Base-by-base conservation (phyloP, 225 moss, liverwort and hornwort species). In the Antitrichia curtipendula region DNA sequence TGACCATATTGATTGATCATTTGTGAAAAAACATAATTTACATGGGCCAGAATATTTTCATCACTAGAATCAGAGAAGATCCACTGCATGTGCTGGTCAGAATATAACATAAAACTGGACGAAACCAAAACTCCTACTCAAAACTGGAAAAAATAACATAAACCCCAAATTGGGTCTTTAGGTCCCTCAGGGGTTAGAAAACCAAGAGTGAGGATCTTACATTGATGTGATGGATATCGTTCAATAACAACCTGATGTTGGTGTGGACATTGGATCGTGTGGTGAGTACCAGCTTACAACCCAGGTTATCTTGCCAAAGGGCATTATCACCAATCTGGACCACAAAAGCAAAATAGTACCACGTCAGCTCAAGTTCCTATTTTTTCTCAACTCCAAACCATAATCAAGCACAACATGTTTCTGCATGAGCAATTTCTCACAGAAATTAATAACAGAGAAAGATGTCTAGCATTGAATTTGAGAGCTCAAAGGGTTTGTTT, bases 251-350 rank as follows among this genome's bases (percentile, higher is more conserved):
- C 38, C 65, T 93, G 89, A 93, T 84, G 63, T 90, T 80, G 79
- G 90, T 89, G 87, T 94, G 94, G 80, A 92, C 65, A 66, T 76
- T 91, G 75, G 90, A 92, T 71, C 91, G 88, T 45, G 94, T 94
- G 47, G 94, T 90, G 82, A 94, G 80, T 34, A 91, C 91, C 81
- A 94, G 75, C 85, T 88, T 94, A 34, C 91, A 85, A 54, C 92
- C 92, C 59, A 89, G 41, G 62, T 87, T 80, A 85, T 91, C 88
- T 68, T 89, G 87, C 90, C 89, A 89, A 56, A 86, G 84, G 40
- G 80, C 23, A 82, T 86, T 79, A 50, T 94, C 85, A 88, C 63
- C 72, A 70, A 91, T 81, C 94, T 94, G 65, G 43, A 88, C 75
- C 86, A 87, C 70, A 85, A 50, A 87, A 89, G 71, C 17, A 86